Evolutionary conservation across 176 grass and related monocot species (phyloP).

Genomic region (Oryza glumipatula): DNA sequence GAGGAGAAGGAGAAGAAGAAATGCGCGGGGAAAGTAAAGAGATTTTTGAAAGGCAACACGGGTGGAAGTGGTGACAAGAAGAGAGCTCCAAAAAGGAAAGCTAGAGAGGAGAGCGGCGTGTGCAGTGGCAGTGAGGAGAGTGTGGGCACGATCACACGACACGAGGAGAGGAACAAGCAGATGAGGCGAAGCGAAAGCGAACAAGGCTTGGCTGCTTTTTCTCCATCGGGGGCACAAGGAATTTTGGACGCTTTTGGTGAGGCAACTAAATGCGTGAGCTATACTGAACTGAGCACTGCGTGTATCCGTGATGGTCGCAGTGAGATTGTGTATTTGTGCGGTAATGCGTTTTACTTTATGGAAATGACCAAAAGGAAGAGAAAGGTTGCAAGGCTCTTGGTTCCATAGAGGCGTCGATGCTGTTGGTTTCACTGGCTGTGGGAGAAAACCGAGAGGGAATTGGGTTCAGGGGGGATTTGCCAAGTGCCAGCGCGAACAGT

Average conservation of each 20-base stretch:
- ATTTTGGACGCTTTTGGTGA: conserved; percentile 32
- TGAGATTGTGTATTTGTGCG: background rate
- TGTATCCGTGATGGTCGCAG: conserved; percentile 16
- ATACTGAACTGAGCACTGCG: background rate
- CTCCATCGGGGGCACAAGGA: conserved; percentile 39
- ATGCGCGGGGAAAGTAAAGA: conserved; percentile 23
- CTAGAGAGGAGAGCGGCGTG: conserved; percentile 16
- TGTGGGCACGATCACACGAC: background rate
- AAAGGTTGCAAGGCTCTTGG: conserved; percentile 2
- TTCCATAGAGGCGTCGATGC: conserved; percentile 23
- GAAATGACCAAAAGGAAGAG: conserved; percentile 33
- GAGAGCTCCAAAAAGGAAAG: conserved; percentile 56
- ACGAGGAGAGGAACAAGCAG: conserved; percentile 37
- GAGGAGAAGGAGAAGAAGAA: background rate
- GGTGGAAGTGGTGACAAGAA: conserved; percentile 27
- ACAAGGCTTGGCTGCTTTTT: conserved; percentile 22
- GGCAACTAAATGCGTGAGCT: background rate
- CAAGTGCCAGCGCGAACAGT: background rate
- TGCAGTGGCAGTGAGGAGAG: background rate
- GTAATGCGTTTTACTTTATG: conserved; percentile 11
- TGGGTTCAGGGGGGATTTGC: conserved; percentile 28
- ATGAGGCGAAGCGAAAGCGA: conserved; percentile 19
- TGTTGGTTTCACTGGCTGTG: background rate
- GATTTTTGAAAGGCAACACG: conserved; percentile 39
- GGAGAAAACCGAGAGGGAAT: conserved; percentile 12